These are phyloP conservation scores for Heterobasidion parviporum DNA, from an alignment of 1,284 basidiomycete species.

Conservation along the genomic window DNA sequence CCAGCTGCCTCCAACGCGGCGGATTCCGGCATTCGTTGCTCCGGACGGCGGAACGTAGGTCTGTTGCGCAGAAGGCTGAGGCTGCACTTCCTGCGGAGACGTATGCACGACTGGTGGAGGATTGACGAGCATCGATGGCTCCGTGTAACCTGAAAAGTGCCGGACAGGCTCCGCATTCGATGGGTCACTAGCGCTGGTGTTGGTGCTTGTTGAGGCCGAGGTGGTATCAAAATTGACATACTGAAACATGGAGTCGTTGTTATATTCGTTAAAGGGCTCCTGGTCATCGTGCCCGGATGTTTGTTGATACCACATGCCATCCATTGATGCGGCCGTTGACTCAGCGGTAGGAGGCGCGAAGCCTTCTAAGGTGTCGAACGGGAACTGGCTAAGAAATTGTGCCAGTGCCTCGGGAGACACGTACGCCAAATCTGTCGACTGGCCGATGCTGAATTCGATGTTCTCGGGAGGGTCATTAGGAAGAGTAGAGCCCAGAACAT, in stretches of 20 bases:
- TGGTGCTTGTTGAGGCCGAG: background rate
- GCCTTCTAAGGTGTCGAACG: background rate
- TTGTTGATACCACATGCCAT: background rate
- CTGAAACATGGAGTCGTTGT: background rate
- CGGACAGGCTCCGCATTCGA: background rate
- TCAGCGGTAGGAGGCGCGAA: background rate
- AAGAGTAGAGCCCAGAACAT: background rate
- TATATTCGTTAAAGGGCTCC: background rate
- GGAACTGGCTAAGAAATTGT: background rate
- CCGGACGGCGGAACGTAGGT: conserved; percentile 47
- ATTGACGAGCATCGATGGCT: background rate
- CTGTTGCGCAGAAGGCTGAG: background rate
- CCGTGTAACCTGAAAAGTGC: background rate
- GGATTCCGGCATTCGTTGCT: conserved; percentile 34
- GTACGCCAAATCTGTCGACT: background rate
- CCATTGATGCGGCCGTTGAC: background rate
- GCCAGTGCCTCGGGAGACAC: background rate
- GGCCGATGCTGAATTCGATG: conserved; percentile 2
- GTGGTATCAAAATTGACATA: background rate
- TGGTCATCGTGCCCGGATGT: background rate
- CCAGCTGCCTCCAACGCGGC: conserved; percentile 51
- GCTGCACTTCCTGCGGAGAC: background rate
- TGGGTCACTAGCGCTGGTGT: background rate
- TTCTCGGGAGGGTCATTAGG: background rate
- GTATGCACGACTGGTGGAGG: too few species aligned